Percentiles rank a stretch among this genome's conserved stretches.
Evolutionary conservation across 768 basidiomycete species (phyloP).

Genomic region (Crucibulum laeve): DNA sequence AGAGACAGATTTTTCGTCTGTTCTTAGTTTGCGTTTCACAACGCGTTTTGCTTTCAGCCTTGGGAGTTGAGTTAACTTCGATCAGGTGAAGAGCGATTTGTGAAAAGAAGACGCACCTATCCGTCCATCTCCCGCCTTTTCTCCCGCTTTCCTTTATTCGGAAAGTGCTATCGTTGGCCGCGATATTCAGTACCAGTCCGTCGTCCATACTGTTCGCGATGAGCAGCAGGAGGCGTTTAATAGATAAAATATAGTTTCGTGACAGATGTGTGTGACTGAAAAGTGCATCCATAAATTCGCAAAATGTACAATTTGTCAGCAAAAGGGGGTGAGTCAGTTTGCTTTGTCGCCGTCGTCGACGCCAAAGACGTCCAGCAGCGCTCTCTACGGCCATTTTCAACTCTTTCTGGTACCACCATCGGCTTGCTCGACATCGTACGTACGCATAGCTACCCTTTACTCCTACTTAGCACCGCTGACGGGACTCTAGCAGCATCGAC

Average conservation of each 20-base stretch:
- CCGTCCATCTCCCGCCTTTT: slow-evolving; percentile 74
- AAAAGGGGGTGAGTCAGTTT: slow-evolving; percentile 1
- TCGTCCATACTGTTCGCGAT: slow-evolving; percentile 50
- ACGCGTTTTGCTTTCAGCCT: slow-evolving; percentile 76
- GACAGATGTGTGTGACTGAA: no score
- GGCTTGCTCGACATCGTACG: not conserved
- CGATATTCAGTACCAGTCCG: slow-evolving; percentile 72
- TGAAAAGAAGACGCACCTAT: slow-evolving; percentile 49
- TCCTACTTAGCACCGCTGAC: no score
- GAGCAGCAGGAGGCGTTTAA: not conserved
- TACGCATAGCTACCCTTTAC: not conserved
- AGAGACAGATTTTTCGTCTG: slow-evolving; percentile 22
- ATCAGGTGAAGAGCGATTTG: not conserved
- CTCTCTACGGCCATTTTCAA: not conserved
- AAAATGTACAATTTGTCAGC: slow-evolving; percentile 20
- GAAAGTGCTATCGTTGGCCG: slow-evolving; percentile 26
- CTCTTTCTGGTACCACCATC: no score
- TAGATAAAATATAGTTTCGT: not conserved
- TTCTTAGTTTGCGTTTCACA: slow-evolving; percentile 51
- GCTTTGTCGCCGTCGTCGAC: not conserved
- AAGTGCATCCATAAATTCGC: no score
- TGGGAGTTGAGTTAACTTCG: slow-evolving; percentile 3
- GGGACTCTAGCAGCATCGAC: no score
- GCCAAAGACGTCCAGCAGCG: not conserved
- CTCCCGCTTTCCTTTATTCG: slow-evolving; percentile 26